Evolutionary conservation across 345 rosid species (phyloP).

Genomic region (Syzygium jambos): DNA sequence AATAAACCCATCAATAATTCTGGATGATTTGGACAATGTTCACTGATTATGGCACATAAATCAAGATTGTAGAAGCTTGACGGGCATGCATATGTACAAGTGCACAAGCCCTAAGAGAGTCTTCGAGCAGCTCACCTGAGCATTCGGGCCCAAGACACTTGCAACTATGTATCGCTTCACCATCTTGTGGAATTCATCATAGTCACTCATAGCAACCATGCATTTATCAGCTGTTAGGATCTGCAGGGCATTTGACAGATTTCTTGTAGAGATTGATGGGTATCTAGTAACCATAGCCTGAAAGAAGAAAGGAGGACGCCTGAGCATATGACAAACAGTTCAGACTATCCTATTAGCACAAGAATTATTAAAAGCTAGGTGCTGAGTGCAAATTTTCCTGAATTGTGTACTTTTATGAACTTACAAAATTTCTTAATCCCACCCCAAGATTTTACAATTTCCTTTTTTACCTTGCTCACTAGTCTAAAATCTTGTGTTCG

Average conservation of each 20-base stretch:
- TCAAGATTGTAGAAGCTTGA: background rate
- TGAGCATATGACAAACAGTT: background rate
- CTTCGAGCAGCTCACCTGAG: constrained; percentile 46
- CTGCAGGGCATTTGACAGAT: constrained; percentile 58
- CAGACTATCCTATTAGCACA: background rate
- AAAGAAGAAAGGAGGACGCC: background rate
- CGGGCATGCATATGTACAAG: background rate
- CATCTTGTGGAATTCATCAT: constrained; percentile 62
- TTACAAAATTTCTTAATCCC: background rate
- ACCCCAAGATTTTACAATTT: background rate
- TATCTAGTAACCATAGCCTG: constrained; percentile 86
- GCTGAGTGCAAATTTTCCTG: background rate
- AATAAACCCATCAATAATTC: background rate
- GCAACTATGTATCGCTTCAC: constrained; percentile 47
- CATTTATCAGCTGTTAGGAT: constrained; percentile 59
- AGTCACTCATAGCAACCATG: constrained; percentile 91
- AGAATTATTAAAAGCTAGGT: background rate
- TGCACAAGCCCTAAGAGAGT: background rate
- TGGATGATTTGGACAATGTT: background rate
- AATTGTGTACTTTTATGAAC: background rate
- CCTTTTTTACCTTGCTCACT: background rate
- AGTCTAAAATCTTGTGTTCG: background rate
- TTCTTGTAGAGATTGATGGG: constrained; percentile 69
- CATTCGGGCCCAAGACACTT: constrained; percentile 50
- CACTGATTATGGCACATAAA: background rate